Percentiles rank a stretch among this genome's conserved stretches.
Conservation (phyloP, 2,329 filamentous ascomycete species). For the Neonectria neomacrospora region DNA sequence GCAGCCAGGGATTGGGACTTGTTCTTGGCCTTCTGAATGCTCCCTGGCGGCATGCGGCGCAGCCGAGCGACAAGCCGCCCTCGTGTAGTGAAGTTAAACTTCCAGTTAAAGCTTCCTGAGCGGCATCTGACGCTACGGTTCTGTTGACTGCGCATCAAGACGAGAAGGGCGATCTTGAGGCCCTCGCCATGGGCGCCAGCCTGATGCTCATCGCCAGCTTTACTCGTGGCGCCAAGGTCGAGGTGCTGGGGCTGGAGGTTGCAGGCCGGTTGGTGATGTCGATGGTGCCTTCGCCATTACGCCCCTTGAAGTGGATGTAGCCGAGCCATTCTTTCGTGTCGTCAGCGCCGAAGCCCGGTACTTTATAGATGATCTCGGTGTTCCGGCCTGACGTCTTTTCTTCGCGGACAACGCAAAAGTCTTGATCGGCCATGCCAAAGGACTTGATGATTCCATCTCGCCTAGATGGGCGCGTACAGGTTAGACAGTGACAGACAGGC, state of each 20-base stretch:
- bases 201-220: constrained; percentile 34
- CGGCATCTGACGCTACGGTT: constrained; percentile 45
- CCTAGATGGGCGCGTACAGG: too few species aligned
- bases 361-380: too few species aligned
- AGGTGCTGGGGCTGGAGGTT: constrained; percentile 47
- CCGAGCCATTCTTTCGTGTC: too few species aligned
- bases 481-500: too few species aligned
- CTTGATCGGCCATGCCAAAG: too few species aligned
- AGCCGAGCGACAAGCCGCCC: constrained; percentile 34
- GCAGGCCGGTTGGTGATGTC: constrained; percentile 39
- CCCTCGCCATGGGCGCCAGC: constrained; percentile 47
- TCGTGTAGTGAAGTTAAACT: constrained; percentile 44
- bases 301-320: too few species aligned
- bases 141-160: constrained; percentile 41
- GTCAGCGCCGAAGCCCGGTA: too few species aligned
- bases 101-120: constrained; percentile 44
- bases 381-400: too few species aligned
- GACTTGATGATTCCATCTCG: too few species aligned
- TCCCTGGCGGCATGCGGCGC: constrained; percentile 13
- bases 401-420: too few species aligned
- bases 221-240: constrained; percentile 44
- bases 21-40: not conserved
- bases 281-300: too few species aligned
- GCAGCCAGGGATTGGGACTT: not conserved
- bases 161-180: constrained; percentile 45